A percentile compares a stretch with the other conserved stretches of the same genome.
phyloP scores from a whole-genome alignment of 1,284 basidiomycete genomes.

The Heterobasidion annosum region DNA sequence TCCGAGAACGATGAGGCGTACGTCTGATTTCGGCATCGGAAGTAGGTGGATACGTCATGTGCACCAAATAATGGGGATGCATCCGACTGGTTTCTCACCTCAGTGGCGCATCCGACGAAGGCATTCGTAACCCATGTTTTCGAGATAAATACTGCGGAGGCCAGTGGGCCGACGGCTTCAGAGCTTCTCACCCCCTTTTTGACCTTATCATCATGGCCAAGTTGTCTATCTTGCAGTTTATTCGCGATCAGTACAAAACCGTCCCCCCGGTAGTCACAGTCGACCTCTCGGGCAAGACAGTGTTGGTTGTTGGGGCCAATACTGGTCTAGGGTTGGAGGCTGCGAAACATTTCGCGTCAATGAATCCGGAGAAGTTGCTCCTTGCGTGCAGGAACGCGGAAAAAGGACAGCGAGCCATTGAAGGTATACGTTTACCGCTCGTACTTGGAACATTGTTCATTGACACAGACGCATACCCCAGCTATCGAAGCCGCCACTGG shows the following conservation, averaged over 20 bases:
- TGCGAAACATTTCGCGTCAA: constrained; percentile 31
- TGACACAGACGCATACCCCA: constrained; percentile 1
- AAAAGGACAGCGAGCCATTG: constrained; percentile 25
- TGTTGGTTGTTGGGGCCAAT: constrained; percentile 29
- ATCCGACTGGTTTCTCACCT: too few relatives aligned
- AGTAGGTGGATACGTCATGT: too few relatives aligned
- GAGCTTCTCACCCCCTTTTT: too few relatives aligned
- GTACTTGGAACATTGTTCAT: not conserved
- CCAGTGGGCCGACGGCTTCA: too few relatives aligned
- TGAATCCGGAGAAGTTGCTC: constrained; percentile 29
- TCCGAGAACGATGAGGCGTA: too few relatives aligned
- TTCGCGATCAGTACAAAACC: not conserved
- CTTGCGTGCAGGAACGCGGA: constrained; percentile 28
- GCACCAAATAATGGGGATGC: too few relatives aligned
- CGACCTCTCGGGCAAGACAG: constrained; percentile 20
- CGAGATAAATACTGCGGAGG: too few relatives aligned
- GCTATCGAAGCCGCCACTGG: constrained; percentile 15
- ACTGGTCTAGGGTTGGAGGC: constrained; percentile 34
- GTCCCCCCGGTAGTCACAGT: constrained; percentile 17
- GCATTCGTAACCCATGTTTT: too few relatives aligned
- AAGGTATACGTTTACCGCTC: constrained; percentile 14
- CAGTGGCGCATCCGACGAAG: too few relatives aligned
- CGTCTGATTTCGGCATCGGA: too few relatives aligned
- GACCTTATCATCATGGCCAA: not conserved
- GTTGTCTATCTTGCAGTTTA: constrained; percentile 9